Base-by-base conservation (phyloP, 352 stramenopile genomes). In the Phytophthora meadii region DNA sequence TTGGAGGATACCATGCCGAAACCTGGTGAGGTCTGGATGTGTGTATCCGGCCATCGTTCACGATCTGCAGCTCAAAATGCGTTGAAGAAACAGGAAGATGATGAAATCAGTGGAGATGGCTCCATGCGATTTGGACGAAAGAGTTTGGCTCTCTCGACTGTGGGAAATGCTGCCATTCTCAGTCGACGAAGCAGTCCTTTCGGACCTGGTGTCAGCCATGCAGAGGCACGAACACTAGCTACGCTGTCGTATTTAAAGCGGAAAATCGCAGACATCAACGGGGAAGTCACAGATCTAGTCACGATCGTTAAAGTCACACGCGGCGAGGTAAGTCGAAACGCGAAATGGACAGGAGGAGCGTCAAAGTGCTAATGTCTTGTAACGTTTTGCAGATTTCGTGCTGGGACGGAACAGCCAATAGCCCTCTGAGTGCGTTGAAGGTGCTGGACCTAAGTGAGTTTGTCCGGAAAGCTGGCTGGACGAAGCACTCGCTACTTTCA, bases 1-100 rank as follows among this genome's bases (percentile, higher is more conserved):
- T 61, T 91, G 0, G 82, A 93, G 65, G 85, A 93, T 50, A 81
- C 77, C 14, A 90, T 93, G 79, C 85, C 82, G 10, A 93, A 92
- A 53, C 73, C 81, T 4, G 82, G 82, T 0, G 85, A 93, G 61
- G 82, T 93, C 3, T 93, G 85, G 82, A 55, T 89, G n/a, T 90
- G 82, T 32, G 60, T 88, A 5, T 82, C 81, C 0, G 72, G 76
- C 14, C 81, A 93, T 48, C 81, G 82, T 4, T 70, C 75, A 24
- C 66, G 81, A 54, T 51, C 63, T 14, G 59, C 62, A 25, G 70
- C 68, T 30, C 57, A 62, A 39, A 80, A 72, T 25, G 61, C 60
- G 5, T 74, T 67, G 8, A 81, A 79, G 42, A 73, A 72, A 15
- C 60, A 68, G 40, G 69, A 74, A 9, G 61, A 65, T 12, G 49